Evolutionary conservation across 176 grass and related monocot genomes (phyloP).

Genomic region (Triticum timopheevii): DNA sequence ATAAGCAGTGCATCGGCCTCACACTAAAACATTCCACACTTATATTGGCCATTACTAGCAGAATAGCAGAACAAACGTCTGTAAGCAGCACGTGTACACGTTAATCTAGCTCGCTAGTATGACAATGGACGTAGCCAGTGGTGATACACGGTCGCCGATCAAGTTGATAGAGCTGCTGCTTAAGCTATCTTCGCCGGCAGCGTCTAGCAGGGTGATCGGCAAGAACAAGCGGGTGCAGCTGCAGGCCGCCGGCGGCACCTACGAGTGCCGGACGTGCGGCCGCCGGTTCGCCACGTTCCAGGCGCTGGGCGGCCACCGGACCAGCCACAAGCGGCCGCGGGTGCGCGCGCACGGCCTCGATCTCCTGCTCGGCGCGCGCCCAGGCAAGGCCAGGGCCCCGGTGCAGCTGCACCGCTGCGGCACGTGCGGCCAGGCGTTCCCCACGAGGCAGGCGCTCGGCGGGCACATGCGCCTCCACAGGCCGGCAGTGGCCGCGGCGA

Average conservation of each 20-base stretch:
- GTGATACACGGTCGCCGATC: background rate
- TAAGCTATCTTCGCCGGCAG: slow-evolving; percentile 5
- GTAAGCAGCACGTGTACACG: too few relatives aligned
- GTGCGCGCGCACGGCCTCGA: slow-evolving; percentile 44
- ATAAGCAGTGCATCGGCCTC: background rate
- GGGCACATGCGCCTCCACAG: slow-evolving; percentile 60
- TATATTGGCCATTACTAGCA: background rate
- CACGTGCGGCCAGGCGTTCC: slow-evolving; percentile 40
- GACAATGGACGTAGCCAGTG: background rate
- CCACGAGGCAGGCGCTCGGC: slow-evolving; percentile 58
- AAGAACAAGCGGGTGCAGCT: slow-evolving; percentile 9
- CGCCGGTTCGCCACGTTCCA: slow-evolving; percentile 61
- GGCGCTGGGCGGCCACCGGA: slow-evolving; percentile 69
- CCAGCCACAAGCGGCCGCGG: slow-evolving; percentile 58
- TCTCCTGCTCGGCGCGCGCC: slow-evolving; percentile 28
- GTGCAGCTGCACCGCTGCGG: slow-evolving; percentile 36
- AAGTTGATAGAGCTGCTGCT: background rate
- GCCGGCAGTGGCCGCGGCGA: background rate
- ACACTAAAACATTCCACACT: slow-evolving; percentile 13
- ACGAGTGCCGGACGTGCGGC: slow-evolving; percentile 58
- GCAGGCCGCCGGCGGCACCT: slow-evolving; percentile 22
- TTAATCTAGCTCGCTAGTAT: background rate
- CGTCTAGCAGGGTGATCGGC: slow-evolving; percentile 31
- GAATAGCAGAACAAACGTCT: too few relatives aligned
- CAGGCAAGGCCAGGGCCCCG: background rate